Conservation (phyloP, 140 eudicot genomes). For the Cichorium intybus region DNA sequence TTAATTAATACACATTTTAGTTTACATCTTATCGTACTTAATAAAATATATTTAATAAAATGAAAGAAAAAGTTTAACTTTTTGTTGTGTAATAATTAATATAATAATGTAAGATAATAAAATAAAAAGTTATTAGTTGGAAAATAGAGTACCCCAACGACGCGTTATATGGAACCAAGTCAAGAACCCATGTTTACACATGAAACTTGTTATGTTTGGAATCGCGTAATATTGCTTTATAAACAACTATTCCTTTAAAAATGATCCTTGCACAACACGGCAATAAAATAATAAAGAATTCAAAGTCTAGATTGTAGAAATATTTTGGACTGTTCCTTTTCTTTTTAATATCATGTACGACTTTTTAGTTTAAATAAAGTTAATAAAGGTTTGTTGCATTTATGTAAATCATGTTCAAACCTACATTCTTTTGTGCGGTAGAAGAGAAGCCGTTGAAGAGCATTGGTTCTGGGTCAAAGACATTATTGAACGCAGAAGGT, state of each 20-base stretch:
- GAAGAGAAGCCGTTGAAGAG: constrained; percentile 50
- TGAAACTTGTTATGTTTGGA: neutral
- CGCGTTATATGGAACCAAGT: constrained; percentile 26
- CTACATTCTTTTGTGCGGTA: constrained; percentile 63
- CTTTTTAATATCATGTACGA: neutral
- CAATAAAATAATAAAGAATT: neutral
- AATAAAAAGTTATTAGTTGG: neutral
- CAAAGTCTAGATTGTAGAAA: constrained; percentile 7
- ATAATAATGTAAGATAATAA: neutral
- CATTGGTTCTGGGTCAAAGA: constrained; percentile 56
- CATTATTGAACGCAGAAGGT: constrained; percentile 51
- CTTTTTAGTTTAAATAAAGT: neutral
- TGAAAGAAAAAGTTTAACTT: neutral
- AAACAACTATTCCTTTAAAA: neutral
- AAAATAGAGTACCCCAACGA: neutral
- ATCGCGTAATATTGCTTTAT: neutral
- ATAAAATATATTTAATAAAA: neutral
- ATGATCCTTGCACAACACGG: constrained; percentile 22
- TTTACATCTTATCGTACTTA: neutral
- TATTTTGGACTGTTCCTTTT: neutral
- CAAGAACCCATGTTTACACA: constrained; percentile 18
- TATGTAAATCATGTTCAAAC: constrained; percentile 31
- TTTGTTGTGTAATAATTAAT: neutral
- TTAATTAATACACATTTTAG: neutral
- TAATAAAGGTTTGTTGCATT: neutral